Evolutionary conservation across 345 rosid genomes (phyloP).

Genomic region (Eucalyptus dawsonii): DNA sequence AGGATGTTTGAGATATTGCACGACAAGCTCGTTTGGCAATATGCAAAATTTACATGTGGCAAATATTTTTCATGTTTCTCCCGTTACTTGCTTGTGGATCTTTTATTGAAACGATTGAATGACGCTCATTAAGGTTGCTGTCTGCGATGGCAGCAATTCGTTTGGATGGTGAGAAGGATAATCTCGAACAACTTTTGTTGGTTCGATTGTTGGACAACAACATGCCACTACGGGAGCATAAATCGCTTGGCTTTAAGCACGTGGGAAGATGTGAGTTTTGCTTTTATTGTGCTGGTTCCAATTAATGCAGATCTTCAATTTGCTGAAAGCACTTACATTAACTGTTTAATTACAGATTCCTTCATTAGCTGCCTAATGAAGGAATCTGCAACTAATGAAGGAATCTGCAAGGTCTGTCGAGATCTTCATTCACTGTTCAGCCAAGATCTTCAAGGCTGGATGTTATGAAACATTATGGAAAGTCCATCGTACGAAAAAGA

Average conservation of each 20-base stretch:
- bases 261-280: constrained; percentile 69
- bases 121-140: constrained; percentile 46
- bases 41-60: constrained; percentile 5
- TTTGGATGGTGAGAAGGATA: constrained; percentile 58
- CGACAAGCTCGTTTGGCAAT: constrained; percentile 72
- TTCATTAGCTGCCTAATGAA: too few relatives aligned
- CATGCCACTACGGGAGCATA: constrained; percentile 35
- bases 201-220: constrained; percentile 41
- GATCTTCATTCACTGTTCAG: too few relatives aligned
- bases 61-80: not conserved
- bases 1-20: constrained; percentile 84
- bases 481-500: too few relatives aligned
- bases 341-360: too few relatives aligned
- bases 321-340: too few relatives aligned
- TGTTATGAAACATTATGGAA: too few relatives aligned
- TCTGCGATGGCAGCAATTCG: constrained; percentile 70
- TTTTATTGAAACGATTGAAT: not conserved
- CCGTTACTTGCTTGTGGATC: constrained; percentile 27
- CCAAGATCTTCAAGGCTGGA: too few relatives aligned
- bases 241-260: constrained; percentile 88
- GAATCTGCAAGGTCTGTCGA: too few relatives aligned
- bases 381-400: too few relatives aligned
- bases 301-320: too few relatives aligned
- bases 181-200: constrained; percentile 48
- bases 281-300: too few relatives aligned